Base-by-base conservation (phyloP, 2,329 filamentous ascomycete species). In the Cadophora gregata region DNA sequence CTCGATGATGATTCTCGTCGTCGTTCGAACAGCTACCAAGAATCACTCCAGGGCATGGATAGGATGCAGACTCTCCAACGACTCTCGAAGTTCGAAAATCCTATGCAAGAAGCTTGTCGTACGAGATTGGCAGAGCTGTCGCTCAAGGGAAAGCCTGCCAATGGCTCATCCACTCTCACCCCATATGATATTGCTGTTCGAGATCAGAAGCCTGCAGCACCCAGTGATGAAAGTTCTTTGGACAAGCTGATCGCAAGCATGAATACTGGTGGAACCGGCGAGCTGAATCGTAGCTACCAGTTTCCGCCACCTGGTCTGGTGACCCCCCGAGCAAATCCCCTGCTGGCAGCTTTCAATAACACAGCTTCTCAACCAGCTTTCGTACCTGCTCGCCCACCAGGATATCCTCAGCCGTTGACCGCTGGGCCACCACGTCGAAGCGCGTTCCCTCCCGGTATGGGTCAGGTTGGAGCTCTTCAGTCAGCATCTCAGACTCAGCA, bases 361-460 rank as follows among this genome's bases (percentile, higher is more conserved):
- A 31, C 36, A 19, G 29, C 16, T 42, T 64, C 24, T 48, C 62
- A 45, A 21, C 66, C 42, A 42, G 51, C 31, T 21, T 38, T 47
- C n/a, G n/a, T 51, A 24, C 47, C 58, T 16, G 31, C 56, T 24
- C 59, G 38, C 53, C 69, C 63, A 36, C 67, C 67, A 47, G 75
- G 75, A 61, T 75, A 74, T 38, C 76, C 75, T 59, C 73, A 74
- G 31, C 76, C 77, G 33, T 71, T 78, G 8, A 77, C 75, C n/a
- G 77, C 77, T 27, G 77, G 77, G 25, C 77, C 77, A 59, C 77
- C 77, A 51, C 74, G 77, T 29, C 74, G 76, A 50, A 71, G 77
- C 31, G 69, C 74, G 53, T 65, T 55, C 33, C 45, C 55, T 21
- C 19, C 63, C 4, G 56, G 27, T n/a, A 24, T 29, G 12, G 33